Evolutionary conservation across 1,139 yeast genomes (phyloP).

Genomic region (Arxiozyma bovina): DNA sequence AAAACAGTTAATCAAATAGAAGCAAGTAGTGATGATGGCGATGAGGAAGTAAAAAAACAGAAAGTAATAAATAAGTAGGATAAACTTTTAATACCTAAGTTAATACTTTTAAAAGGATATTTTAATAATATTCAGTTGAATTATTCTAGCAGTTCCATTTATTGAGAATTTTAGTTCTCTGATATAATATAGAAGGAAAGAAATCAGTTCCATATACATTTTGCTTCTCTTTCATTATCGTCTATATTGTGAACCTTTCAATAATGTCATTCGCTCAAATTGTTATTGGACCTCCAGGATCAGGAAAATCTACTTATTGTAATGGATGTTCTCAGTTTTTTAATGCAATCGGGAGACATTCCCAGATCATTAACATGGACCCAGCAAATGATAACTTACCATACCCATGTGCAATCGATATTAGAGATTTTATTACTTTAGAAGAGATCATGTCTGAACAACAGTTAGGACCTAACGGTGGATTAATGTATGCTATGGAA

Average conservation of each 20-base stretch:
- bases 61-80: too few species aligned
- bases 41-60: not conserved
- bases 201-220: not conserved
- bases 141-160: not conserved
- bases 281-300: conserved; percentile 96
- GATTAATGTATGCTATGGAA: conserved; percentile 82
- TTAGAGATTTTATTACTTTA: conserved; percentile 74
- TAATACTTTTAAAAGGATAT: not conserved
- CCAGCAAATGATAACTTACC: conserved; percentile 86
- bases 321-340: conserved; percentile 86
- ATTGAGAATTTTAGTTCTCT: not conserved
- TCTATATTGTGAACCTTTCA: not conserved
- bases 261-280: conserved; percentile 72
- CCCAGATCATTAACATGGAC: conserved; percentile 75
- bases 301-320: conserved; percentile 94
- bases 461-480: conserved; percentile 89
- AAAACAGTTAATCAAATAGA: not conserved
- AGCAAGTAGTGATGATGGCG: too few species aligned
- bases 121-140: not conserved
- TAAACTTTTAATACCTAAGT: not conserved
- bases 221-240: not conserved
- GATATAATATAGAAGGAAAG: not conserved
- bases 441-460: conserved; percentile 88
- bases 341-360: conserved; percentile 86
- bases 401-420: conserved; percentile 80